Percentiles rank a stretch among this genome's conserved stretches.
Conservation (phyloP, 495 filamentous ascomycete genomes). For the Trichocladium uniseriatum region DNA sequence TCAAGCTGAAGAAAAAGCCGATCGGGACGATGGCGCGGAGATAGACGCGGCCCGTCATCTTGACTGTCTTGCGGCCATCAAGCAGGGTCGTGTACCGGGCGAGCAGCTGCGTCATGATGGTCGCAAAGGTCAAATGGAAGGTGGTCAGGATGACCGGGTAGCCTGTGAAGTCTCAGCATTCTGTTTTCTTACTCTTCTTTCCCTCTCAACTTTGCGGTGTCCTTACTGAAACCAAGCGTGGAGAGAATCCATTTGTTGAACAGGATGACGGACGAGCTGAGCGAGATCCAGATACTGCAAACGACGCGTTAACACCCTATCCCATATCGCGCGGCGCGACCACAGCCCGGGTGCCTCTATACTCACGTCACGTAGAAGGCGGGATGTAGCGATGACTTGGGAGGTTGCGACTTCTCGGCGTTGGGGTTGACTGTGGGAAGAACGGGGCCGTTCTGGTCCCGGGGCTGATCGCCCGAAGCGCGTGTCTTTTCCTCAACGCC, state of each 20-base stretch:
- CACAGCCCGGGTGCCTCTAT: not conserved
- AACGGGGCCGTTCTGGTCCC: conserved; percentile 49
- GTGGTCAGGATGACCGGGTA: conserved; percentile 74
- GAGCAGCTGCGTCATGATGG: conserved; percentile 81
- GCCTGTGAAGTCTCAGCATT: conserved; percentile 34
- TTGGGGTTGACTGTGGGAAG: conserved; percentile 71
- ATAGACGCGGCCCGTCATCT: conserved; percentile 89
- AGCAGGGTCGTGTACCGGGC: conserved; percentile 76
- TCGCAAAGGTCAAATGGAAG: conserved; percentile 87
- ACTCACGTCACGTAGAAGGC: conserved; percentile 83
- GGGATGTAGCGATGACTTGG: conserved; percentile 62
- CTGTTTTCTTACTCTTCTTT: not conserved
- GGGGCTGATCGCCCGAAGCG: conserved; percentile 61
- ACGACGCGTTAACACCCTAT: conserved; percentile 3
- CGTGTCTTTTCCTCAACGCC: conserved; percentile 67
- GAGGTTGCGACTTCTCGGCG: conserved; percentile 54
- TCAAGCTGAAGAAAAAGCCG: conserved; percentile 85
- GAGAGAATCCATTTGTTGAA: conserved; percentile 99
- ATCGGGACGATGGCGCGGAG: conserved; percentile 88
- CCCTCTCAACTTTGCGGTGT: not conserved
- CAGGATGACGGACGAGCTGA: conserved; percentile 88
- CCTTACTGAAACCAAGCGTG: conserved; percentile 73
- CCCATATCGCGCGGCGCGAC: not conserved
- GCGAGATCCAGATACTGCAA: conserved; percentile 73
- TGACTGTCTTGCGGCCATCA: conserved; percentile 81